Base-by-base conservation (phyloP, 2,329 filamentous ascomycete species). In the Aspergillus melleus region DNA sequence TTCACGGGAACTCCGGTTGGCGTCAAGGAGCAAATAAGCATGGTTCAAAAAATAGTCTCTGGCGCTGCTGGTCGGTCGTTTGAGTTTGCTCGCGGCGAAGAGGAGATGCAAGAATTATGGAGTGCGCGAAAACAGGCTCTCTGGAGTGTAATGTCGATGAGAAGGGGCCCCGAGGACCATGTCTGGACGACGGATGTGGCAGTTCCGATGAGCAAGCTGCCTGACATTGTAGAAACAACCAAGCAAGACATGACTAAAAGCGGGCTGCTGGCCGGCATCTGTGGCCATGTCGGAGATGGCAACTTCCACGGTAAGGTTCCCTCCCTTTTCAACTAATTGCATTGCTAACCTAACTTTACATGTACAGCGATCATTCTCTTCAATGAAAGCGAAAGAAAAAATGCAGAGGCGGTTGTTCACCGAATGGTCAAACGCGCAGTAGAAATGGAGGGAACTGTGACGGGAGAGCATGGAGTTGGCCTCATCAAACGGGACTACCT, bases 131-230 rank as follows among this genome's bases (percentile, higher is more conserved):
- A 92, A 68, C 84, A 90, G 68, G 89, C 88, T 0, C 78, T 92
- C 1, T 92, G 89, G 86, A 88, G 86, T 58, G 84, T 90, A 49
- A 86, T 90, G 75, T 86, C 88, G 0, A 84, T 88, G 74, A 83
- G 82, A 60, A 80, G 85, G 52, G 78, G 84, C 24, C 81, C 83
- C 0, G 81, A 82, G 2, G 84, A 89, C 65, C 84, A 82, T 51
- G 84, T 92, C 26, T 92, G 90, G 90, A 91, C 89, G 0, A 94
- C 90, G 0, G 90, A 94, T 70, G 90, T 93, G 20, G 90, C 90
- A 0, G 90, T 93, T 0, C 90, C 90, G 0, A 86, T 93, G 52
- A 90, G 86, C 16, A 80, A 82, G 44, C 77, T 94, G 62, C 86
- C 90, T 1, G 86, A 90, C 64, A 88, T 92, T 56, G 90, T 93